These are phyloP conservation scores for Canna indica DNA, from an alignment of 176 grass and related monocot species.

Conservation along the genomic window DNA sequence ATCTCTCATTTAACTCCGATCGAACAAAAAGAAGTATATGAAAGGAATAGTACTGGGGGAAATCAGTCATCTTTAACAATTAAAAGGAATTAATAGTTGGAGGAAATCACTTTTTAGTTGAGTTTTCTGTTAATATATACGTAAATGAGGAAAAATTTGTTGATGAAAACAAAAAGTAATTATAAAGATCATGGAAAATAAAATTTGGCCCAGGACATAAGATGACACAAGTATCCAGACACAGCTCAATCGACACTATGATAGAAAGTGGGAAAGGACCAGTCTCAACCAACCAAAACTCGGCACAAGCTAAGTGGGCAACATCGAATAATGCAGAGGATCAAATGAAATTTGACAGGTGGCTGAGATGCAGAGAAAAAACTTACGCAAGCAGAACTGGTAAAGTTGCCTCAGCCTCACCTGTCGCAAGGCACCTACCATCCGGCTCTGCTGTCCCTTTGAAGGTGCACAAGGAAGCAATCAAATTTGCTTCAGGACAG, in stretches of 20 bases:
- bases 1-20: no score
- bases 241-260: neutral
- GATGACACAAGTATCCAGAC: no score
- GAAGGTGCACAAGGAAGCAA: neutral
- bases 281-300: neutral
- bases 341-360: neutral
- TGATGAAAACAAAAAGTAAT: no score
- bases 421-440: neutral
- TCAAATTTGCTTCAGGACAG: neutral
- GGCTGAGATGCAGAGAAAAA: neutral
- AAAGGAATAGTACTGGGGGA: no score
- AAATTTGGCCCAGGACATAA: no score
- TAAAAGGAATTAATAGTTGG: no score
- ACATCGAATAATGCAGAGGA: neutral
- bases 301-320: neutral
- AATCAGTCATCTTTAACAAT: no score
- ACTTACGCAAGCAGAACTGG: neutral
- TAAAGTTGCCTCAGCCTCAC: neutral
- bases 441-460: neutral
- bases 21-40: no score
- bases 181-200: no score
- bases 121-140: no score
- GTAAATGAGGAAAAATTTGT: no score
- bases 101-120: no score
- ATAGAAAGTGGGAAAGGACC: neutral